These are phyloP conservation scores for Lactarius hengduanensis DNA, from an alignment of 768 basidiomycete species.

Conservation along the genomic window DNA sequence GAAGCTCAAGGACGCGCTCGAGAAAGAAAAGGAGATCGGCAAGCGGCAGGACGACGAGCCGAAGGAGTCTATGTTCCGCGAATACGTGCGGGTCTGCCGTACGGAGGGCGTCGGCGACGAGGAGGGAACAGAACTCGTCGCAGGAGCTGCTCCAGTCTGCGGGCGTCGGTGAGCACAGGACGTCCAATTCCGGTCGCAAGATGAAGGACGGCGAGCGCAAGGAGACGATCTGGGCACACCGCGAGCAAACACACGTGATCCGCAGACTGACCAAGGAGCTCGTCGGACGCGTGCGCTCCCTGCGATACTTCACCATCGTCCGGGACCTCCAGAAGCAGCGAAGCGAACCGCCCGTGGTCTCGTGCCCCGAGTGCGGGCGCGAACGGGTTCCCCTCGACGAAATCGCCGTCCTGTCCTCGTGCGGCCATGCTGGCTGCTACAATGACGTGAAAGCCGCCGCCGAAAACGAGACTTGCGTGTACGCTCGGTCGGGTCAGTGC, in stretches of 20 bases:
- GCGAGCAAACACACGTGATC: conserved; percentile 85
- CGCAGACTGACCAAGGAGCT: conserved; percentile 84
- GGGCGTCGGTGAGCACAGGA: conserved; percentile 40
- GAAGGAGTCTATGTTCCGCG: conserved; percentile 76
- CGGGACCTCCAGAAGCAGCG: conserved; percentile 81
- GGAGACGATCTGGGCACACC: conserved; percentile 73
- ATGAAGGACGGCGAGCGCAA: conserved; percentile 61
- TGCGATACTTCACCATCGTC: conserved; percentile 90
- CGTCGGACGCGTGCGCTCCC: conserved; percentile 83
- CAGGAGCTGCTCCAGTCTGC: conserved; percentile 60
- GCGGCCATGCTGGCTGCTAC: conserved; percentile 85
- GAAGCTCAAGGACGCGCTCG: conserved; percentile 63
- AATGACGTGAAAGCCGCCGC: conserved; percentile 71
- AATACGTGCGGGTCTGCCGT: conserved; percentile 67
- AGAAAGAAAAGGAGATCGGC: conserved; percentile 66
- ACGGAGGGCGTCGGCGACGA: conserved; percentile 75
- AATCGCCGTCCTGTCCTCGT: conserved; percentile 84
- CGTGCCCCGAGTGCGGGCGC: conserved; percentile 62
- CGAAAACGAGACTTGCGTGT: conserved; percentile 78
- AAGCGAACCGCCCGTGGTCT: conserved; percentile 54
- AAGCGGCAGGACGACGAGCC: conserved; percentile 36
- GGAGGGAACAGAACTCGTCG: conserved; percentile 65
- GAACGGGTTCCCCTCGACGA: conserved; percentile 59
- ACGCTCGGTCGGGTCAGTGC: conserved; percentile 65
- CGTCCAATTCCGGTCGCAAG: conserved; percentile 29